Evolutionary conservation across 495 filamentous ascomycete genomes (phyloP), one percentile per base, ranked within the genome.

Genomic region (Penicillium ochrochloron): DNA sequence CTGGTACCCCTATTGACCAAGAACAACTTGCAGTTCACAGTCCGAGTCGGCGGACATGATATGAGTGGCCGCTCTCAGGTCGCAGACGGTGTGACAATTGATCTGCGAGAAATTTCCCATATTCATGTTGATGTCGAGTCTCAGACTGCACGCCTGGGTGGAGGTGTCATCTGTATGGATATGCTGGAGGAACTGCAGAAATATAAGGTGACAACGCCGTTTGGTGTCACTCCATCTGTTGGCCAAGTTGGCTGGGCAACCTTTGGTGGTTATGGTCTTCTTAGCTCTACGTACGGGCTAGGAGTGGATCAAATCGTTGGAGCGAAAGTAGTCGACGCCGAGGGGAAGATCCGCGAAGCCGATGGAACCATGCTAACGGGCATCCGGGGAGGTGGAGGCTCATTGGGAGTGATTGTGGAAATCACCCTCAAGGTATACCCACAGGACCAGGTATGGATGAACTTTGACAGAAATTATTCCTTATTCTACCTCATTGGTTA

Each of bases 221-320:
- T 61, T 29, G 56, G 52, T 12, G 41, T 66, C 3, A 66, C 65
- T 10, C 60, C 67, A 1, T 62, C 58, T 8, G 72, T 80, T 0
- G 80, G 76, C 1, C 76, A 72, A 54, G 66, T 75, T 41, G 77
- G 75, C 1, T 83, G 80, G 78, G 68, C 73, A 9, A 74, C 64
- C 12, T 67, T 75, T 31, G 75, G 79, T 0, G 79, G 80, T 3
- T 80, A 82, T 51, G 77, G 79, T 14, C 60, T 74, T 14, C 68
- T 79, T 23, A 69, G 68, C 17, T 29, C 70, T 0, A 55, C 70
- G 14, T 75, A 68, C 27, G 80, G 79, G 2, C 56, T 83, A 10
- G 76, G 76, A 9, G 68, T 71, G 2, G 78, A 81, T 56, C 74
- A 81, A 48, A 78, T 80, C 34, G 61, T 83, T 25, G 70, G 67